Conservation (phyloP, 2,329 filamentous ascomycete genomes). For the Cytospora mali region DNA sequence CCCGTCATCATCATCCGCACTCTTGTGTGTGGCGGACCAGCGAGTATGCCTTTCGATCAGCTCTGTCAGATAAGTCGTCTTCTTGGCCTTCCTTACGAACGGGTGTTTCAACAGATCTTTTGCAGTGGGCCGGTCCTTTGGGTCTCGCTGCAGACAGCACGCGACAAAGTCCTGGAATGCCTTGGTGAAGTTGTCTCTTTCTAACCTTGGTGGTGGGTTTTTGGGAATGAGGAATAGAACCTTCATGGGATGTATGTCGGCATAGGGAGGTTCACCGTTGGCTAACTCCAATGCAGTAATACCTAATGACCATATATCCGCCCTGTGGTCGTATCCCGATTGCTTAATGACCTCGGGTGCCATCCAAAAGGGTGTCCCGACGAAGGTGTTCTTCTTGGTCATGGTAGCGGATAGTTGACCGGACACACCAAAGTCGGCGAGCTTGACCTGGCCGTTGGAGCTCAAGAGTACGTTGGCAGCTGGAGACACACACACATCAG, state of each 20-base stretch:
- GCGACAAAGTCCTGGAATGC: slow-evolving; percentile 84
- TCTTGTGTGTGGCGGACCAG: slow-evolving; percentile 81
- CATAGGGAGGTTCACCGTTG: slow-evolving; percentile 89
- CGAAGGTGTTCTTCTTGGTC: slow-evolving; percentile 99
- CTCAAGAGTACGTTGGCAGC: slow-evolving; percentile 91
- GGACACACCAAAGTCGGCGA: slow-evolving; percentile 96
- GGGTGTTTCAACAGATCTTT: slow-evolving; percentile 86
- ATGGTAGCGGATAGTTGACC: slow-evolving; percentile 96
- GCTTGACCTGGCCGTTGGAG: slow-evolving; percentile 91
- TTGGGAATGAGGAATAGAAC: slow-evolving; percentile 96
- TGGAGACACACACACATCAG: slow-evolving; percentile 45
- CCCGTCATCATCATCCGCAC: slow-evolving; percentile 65
- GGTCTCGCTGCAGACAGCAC: slow-evolving; percentile 84
- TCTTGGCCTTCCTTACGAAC: slow-evolving; percentile 89
- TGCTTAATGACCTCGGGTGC: slow-evolving; percentile 98
- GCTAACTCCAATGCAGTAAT: slow-evolving; percentile 93
- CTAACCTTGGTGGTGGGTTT: slow-evolving; percentile 80
- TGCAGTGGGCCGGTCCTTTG: slow-evolving; percentile 83
- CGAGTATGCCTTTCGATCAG: slow-evolving; percentile 88
- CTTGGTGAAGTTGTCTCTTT: slow-evolving; percentile 74
- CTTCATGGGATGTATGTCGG: slow-evolving; percentile 98
- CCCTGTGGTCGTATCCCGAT: slow-evolving; percentile 96
- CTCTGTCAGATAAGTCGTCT: slow-evolving; percentile 94
- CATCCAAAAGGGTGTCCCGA: slow-evolving; percentile 99
- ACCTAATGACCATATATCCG: slow-evolving; percentile 95